These are phyloP conservation scores for Zalaria obscura DNA, from an alignment of 2,329 filamentous ascomycete genomes.

Conservation along the genomic window DNA sequence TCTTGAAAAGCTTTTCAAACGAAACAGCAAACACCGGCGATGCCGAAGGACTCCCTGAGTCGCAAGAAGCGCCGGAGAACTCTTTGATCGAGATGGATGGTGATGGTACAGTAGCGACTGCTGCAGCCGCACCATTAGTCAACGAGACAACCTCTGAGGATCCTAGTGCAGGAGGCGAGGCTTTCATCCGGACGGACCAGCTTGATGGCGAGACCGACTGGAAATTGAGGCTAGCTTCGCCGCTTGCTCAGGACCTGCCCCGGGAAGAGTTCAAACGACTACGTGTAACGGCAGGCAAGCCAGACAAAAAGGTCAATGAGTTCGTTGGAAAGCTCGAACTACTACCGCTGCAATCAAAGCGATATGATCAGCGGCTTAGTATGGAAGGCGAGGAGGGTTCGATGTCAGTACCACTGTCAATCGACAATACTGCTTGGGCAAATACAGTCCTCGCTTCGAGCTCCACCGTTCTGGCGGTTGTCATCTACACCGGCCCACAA, in stretches of 20 bases:
- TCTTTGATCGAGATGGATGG: conserved; percentile 13
- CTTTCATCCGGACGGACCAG: conserved; percentile 94
- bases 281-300: conserved; percentile 69
- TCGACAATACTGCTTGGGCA: conserved; percentile 97
- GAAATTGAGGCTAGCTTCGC: conserved; percentile 83
- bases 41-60: conserved; percentile 21
- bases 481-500: conserved; percentile 89
- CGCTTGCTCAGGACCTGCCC: conserved; percentile 66
- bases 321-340: conserved; percentile 84
- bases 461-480: conserved; percentile 72
- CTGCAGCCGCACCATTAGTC: conserved; percentile 14
- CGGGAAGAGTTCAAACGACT: conserved; percentile 54
- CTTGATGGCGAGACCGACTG: conserved; percentile 96
- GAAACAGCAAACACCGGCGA: conserved; percentile 28
- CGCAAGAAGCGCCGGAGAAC: conserved; percentile 8
- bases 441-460: conserved; percentile 95
- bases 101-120: conserved; percentile 4
- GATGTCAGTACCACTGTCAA: conserved; percentile 58
- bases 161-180: conserved; percentile 54
- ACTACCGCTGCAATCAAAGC: conserved; percentile 35
- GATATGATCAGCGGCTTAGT: conserved; percentile 28
- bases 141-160: conserved; percentile 20
- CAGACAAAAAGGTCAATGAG: conserved; percentile 87
- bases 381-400: conserved; percentile 4
- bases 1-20: conserved; percentile 63